Percentiles rank a stretch among this genome's conserved stretches.
Evolutionary conservation across 495 filamentous ascomycete genomes (phyloP).

Genomic region (Platismatia glauca): DNA sequence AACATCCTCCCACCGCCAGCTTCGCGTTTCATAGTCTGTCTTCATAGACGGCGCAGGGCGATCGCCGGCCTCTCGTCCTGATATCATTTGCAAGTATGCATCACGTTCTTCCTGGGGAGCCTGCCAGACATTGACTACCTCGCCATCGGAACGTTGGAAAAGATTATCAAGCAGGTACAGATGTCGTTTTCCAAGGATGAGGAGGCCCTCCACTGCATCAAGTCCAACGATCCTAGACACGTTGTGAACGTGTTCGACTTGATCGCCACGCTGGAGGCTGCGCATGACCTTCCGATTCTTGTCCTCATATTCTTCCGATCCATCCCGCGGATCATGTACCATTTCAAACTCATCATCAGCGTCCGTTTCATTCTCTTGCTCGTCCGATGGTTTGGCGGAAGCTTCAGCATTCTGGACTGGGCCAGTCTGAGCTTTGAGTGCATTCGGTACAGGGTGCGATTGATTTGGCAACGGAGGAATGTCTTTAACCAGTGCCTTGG

Average conservation of each 20-base stretch:
- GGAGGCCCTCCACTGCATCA: conserved; percentile 81
- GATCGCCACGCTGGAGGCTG: conserved; percentile 80
- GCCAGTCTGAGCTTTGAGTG: not conserved
- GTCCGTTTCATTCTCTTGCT: conserved; percentile 21
- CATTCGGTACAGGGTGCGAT: not conserved
- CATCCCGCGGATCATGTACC: conserved; percentile 77
- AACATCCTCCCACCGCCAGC: conserved; percentile 90
- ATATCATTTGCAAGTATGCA: conserved; percentile 87
- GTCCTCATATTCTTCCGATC: conserved; percentile 82
- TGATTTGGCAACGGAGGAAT: conserved; percentile 14
- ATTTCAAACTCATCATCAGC: conserved; percentile 90
- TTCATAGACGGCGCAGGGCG: conserved; percentile 39
- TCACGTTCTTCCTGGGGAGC: conserved; percentile 88
- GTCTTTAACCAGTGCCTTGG: conserved; percentile 5
- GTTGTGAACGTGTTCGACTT: conserved; percentile 91
- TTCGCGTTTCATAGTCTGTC: conserved; percentile 68
- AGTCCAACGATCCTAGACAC: conserved; percentile 88
- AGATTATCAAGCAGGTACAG: conserved; percentile 92
- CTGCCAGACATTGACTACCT: conserved; percentile 93
- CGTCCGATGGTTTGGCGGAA: not conserved
- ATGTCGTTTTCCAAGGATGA: conserved; percentile 86
- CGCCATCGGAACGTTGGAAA: conserved; percentile 87
- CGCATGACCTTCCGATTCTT: conserved; percentile 97
- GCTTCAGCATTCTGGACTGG: not conserved
- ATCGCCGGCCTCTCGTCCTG: conserved; percentile 62